A percentile compares a stretch with the other conserved stretches of the same genome.
phyloP scores from a whole-genome alignment of 768 basidiomycete genomes.

The Suillus placidus region DNA sequence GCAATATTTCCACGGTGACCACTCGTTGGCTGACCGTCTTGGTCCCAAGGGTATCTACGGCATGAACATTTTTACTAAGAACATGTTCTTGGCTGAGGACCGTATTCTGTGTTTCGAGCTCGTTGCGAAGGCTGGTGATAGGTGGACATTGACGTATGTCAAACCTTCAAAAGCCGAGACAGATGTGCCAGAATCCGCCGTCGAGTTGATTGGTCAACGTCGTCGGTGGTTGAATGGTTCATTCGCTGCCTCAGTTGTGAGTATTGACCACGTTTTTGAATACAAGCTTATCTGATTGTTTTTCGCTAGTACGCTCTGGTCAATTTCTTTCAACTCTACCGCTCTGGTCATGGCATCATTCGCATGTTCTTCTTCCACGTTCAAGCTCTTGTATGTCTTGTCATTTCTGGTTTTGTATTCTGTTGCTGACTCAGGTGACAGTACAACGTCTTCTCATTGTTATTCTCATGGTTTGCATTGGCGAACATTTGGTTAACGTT shows the following conservation, averaged over 20 bases:
- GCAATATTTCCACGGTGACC: slow-evolving; percentile 87
- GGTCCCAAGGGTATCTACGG: slow-evolving; percentile 94
- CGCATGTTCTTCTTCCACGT: slow-evolving; percentile 98
- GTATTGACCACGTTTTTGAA: slow-evolving; percentile 29
- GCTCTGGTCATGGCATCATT: slow-evolving; percentile 82
- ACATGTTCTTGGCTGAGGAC: slow-evolving; percentile 90
- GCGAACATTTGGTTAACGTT: slow-evolving; percentile 96
- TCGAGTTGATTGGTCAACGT: slow-evolving; percentile 92
- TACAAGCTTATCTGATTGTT: slow-evolving; percentile 7
- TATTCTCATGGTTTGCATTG: slow-evolving; percentile 93
- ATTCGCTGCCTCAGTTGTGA: slow-evolving; percentile 87
- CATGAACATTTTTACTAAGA: slow-evolving; percentile 97
- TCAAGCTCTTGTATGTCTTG: slow-evolving; percentile 74
- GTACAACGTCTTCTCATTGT: slow-evolving; percentile 83
- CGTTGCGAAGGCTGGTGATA: slow-evolving; percentile 84
- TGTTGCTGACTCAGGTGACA: slow-evolving; percentile 32
- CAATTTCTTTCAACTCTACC: slow-evolving; percentile 89
- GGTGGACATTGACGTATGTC: slow-evolving; percentile 89
- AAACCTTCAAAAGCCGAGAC: slow-evolving; percentile 97
- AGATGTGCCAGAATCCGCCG: slow-evolving; percentile 92
- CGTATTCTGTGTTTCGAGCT: slow-evolving; percentile 98
- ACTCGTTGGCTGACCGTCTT: slow-evolving; percentile 87
- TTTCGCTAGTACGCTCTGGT: slow-evolving; percentile 78
- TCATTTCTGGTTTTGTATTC: slow-evolving; percentile 5
- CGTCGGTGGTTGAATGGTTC: slow-evolving; percentile 97